Evolutionary conservation across 768 basidiomycete genomes (phyloP).

Genomic region (Erythrobasidium yunnanense): DNA sequence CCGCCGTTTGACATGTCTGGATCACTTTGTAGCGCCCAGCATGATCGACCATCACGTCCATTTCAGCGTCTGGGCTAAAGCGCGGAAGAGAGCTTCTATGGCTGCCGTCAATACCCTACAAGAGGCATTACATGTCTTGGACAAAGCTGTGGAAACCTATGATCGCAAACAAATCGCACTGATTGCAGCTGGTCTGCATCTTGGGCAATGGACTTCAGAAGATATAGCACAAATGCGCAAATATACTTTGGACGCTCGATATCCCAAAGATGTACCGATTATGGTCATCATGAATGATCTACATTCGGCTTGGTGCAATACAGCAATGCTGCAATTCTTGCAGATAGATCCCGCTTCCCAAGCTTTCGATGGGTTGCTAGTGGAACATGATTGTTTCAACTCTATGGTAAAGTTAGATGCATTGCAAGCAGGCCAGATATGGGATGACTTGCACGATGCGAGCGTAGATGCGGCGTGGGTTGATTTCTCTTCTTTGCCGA

Average conservation of each 20-base stretch:
- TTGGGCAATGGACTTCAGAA: slow-evolving; percentile 15
- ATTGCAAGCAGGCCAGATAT: slow-evolving; percentile 29
- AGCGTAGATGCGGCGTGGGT: slow-evolving; percentile 37
- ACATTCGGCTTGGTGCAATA: slow-evolving; percentile 35
- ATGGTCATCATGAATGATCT: slow-evolving; percentile 33
- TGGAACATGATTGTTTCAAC: slow-evolving; percentile 34
- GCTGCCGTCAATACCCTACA: neutral
- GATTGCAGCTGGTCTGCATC: neutral
- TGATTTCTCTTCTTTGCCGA: neutral
- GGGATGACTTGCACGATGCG: slow-evolving; percentile 28
- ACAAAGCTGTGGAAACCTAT: neutral
- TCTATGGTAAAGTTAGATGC: slow-evolving; percentile 29
- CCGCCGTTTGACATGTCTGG: neutral
- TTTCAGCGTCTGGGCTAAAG: slow-evolving; percentile 8
- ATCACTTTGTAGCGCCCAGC: neutral
- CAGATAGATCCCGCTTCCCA: slow-evolving; percentile 29
- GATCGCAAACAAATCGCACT: neutral
- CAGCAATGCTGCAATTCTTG: slow-evolving; percentile 27
- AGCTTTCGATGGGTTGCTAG: slow-evolving; percentile 35
- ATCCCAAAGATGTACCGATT: slow-evolving; percentile 27
- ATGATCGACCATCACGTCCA: slow-evolving; percentile 25
- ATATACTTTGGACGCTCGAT: neutral
- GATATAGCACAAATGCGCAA: slow-evolving; percentile 10
- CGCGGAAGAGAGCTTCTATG: neutral
- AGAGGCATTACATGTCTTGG: neutral